Evolutionary conservation across 164 flowering plant genomes (phyloP).

Genomic region (Aristolochia fimbriata): DNA sequence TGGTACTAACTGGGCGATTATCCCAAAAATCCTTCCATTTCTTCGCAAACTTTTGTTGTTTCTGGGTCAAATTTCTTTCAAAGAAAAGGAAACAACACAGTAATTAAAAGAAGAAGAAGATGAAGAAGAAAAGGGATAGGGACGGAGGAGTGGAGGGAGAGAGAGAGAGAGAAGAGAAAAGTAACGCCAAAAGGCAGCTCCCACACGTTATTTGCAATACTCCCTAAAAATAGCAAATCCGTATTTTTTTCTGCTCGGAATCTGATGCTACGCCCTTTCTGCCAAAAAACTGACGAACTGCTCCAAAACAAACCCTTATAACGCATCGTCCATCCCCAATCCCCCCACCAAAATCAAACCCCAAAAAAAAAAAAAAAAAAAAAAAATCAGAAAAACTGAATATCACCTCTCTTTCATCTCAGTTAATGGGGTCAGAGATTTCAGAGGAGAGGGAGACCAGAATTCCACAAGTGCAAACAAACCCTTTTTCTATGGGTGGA

Average conservation of each 20-base stretch:
- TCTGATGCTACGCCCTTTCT: not conserved
- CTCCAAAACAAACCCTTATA: not conserved
- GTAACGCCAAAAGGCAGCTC: slow-evolving; percentile 1
- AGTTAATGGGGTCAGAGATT: too few species aligned
- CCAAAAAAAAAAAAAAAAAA: too few species aligned
- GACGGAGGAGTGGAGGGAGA: too few species aligned
- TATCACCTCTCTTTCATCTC: too few species aligned
- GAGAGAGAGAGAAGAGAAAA: not conserved
- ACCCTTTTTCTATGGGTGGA: not conserved
- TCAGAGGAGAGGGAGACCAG: not conserved
- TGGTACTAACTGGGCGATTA: not conserved
- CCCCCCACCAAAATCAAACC: too few species aligned
- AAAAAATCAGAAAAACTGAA: too few species aligned
- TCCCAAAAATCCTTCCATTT: too few species aligned
- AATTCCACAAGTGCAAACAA: not conserved
- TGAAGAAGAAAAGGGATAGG: not conserved
- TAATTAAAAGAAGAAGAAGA: not conserved
- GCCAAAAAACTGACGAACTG: not conserved
- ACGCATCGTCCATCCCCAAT: not conserved
- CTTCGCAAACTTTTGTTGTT: too few species aligned
- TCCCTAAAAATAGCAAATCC: not conserved
- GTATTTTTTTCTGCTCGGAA: not conserved
- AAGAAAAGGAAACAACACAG: not conserved
- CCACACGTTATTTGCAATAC: not conserved
- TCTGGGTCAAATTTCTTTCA: not conserved